Base-by-base conservation (phyloP, 2,329 filamentous ascomycete species). In the Dryadomyces quercus-mongolicae region DNA sequence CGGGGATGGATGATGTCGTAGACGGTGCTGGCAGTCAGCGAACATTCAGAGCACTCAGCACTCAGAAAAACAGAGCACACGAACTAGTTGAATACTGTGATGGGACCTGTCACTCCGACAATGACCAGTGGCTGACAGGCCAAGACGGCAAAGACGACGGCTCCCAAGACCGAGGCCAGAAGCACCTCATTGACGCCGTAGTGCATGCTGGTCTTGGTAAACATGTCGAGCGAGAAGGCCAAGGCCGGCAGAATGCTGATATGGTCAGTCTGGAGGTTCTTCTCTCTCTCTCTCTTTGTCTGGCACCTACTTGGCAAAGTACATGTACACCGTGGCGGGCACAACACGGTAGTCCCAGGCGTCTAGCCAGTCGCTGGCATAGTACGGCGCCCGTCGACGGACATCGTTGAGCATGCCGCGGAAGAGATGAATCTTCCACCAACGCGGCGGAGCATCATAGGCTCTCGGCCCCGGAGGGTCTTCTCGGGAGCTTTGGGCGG, bases 221-320 rank as follows among this genome's bases (percentile, higher is more conserved):
- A 93, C 90, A 95, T 95, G 68, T 95, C 89, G 53, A 95, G 76
- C 1, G 88, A 93, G 70, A 95, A 95, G 49, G 90, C 90, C 56
- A 95, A 71, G 1, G 90, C 89, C 1, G 90, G 89, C 13, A 95
- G 71, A 63, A 95, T 93, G 70, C 88, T 93, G 52, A 15, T 5
- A 22, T 18, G 18, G n/a, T 42, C 43, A 40, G 34, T 13, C n/a
- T 5, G 4, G 25, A 4, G 4, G 4, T 31, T 31, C 25, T 31
- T 31, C 8, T 31, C 25, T 31, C 8, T 31, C 4, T 31, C 8
- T 31, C 25, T 8, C 25, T 8, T 31, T 31, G n/a, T n/a, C n/a
- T 43, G 6, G 13, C 38, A 53, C 74, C 58, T 76, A 92, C 88
- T 94, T 94, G 59, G 89, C 88, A 76, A 94, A 95, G 72, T 93